Conservation (phyloP, 257 asterid genomes). For the Solanum bulbocastanum region DNA sequence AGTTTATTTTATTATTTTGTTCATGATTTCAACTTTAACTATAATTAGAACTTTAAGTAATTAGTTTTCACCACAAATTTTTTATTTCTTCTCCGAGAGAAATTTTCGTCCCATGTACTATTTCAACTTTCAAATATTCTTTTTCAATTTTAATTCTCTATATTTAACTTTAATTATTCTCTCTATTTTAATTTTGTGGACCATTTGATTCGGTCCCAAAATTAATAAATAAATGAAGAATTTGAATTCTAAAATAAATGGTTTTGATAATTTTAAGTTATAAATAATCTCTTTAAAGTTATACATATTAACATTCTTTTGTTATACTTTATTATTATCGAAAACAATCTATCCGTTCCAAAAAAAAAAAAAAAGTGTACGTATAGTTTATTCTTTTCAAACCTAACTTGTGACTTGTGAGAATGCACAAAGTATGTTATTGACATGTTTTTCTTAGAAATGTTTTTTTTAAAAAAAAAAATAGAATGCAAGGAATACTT, state of each 20-base stretch:
- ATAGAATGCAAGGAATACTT: neutral
- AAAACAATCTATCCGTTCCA: neutral
- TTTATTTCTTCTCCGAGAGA: neutral
- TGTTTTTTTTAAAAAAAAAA: too few species aligned
- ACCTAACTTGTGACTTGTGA: too few species aligned
- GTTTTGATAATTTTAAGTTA: neutral
- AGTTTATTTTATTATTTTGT: too few species aligned
- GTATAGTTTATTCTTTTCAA: too few species aligned
- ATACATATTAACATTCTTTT: neutral
- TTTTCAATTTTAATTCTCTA: neutral
- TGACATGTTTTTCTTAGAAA: neutral
- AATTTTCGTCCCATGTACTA: neutral
- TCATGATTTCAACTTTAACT: neutral
- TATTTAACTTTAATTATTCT: neutral
- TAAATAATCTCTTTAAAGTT: neutral
- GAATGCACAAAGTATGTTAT: too few species aligned
- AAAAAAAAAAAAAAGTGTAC: accelerated
- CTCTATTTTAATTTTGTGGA: neutral
- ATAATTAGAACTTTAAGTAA: neutral
- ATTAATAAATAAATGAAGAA: neutral
- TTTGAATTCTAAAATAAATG: neutral
- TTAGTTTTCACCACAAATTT: neutral
- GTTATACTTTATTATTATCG: too few species aligned
- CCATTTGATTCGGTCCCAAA: neutral
- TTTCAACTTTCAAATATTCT: neutral